phyloP scores from a whole-genome alignment of 1,284 basidiomycete species.

The Leccinum griseonigrum region DNA sequence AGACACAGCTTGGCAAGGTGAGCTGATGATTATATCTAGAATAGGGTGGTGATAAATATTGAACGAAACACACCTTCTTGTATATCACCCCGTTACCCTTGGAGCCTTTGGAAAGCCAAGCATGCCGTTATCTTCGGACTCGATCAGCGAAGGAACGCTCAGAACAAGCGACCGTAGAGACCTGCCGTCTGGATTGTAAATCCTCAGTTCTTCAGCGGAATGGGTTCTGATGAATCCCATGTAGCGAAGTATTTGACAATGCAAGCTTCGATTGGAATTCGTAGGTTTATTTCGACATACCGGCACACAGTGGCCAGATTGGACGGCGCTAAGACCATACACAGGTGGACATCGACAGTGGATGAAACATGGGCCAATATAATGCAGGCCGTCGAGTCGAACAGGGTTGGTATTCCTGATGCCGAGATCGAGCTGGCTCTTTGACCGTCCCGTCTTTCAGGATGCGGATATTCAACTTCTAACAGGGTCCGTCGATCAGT shows the following conservation, averaged over 20 bases:
- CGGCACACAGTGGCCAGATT: background rate
- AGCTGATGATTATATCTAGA: background rate
- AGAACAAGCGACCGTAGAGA: background rate
- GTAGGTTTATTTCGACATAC: constrained; percentile 1
- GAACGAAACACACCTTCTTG: background rate
- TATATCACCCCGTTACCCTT: too few relatives aligned
- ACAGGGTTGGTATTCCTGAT: background rate
- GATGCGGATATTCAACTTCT: background rate
- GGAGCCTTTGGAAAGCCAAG: background rate
- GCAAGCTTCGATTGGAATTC: background rate
- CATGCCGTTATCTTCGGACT: background rate
- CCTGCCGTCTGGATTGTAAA: background rate
- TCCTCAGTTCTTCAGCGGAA: background rate
- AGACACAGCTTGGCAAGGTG: background rate
- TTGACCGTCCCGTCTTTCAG: background rate
- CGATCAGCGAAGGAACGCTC: background rate
- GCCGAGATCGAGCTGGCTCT: background rate
- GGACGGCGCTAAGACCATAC: background rate
- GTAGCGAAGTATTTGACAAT: background rate
- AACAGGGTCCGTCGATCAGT: background rate
- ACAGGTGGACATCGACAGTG: constrained; percentile 1
- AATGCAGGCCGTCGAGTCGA: background rate
- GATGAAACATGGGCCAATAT: background rate
- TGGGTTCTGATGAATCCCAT: background rate
- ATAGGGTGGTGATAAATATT: background rate